These are phyloP conservation scores for Aspergillus sp. DNA, from an alignment of 2,329 filamentous ascomycete species.

Conservation along the genomic window DNA sequence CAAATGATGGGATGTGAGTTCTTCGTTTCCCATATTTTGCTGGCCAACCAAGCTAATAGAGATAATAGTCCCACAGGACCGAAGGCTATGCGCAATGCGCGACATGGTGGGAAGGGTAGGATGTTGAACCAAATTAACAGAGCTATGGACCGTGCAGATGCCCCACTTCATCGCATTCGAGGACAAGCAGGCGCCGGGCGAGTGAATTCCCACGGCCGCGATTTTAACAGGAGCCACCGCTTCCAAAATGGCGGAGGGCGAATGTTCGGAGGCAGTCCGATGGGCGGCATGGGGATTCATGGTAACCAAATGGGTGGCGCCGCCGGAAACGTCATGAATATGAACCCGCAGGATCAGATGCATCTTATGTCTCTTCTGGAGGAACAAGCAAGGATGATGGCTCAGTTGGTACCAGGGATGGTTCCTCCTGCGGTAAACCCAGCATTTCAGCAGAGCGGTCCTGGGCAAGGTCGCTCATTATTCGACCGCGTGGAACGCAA, in stretches of 20 bases:
- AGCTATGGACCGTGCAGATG: constrained; percentile 70
- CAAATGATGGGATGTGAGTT: constrained; percentile 33
- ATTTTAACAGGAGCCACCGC: constrained; percentile 62
- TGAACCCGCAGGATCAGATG: constrained; percentile 61
- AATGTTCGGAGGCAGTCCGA: constrained; percentile 39
- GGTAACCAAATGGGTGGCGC: constrained; percentile 30
- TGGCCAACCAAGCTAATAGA: constrained; percentile 29
- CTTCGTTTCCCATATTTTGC: neutral
- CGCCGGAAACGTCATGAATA: constrained; percentile 36
- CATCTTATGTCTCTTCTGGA: constrained; percentile 69
- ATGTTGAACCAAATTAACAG: constrained; percentile 79
- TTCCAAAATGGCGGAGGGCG: constrained; percentile 37
- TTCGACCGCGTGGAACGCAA: constrained; percentile 59
- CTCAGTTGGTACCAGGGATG: constrained; percentile 54
- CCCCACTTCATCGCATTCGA: constrained; percentile 71
- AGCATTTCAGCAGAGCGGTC: constrained; percentile 41
- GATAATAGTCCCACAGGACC: constrained; percentile 73
- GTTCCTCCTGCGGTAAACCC: constrained; percentile 46
- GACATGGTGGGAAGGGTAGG: constrained; percentile 58
- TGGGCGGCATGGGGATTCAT: constrained; percentile 34
- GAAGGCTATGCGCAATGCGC: constrained; percentile 80
- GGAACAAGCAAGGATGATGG: constrained; percentile 80
- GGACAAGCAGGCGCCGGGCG: constrained; percentile 62
- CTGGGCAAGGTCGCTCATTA: constrained; percentile 50
- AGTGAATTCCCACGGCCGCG: constrained; percentile 68